These are phyloP conservation scores for Leishmania martiniquensis DNA, from an alignment of 208 protist species.

Conservation along the genomic window DNA sequence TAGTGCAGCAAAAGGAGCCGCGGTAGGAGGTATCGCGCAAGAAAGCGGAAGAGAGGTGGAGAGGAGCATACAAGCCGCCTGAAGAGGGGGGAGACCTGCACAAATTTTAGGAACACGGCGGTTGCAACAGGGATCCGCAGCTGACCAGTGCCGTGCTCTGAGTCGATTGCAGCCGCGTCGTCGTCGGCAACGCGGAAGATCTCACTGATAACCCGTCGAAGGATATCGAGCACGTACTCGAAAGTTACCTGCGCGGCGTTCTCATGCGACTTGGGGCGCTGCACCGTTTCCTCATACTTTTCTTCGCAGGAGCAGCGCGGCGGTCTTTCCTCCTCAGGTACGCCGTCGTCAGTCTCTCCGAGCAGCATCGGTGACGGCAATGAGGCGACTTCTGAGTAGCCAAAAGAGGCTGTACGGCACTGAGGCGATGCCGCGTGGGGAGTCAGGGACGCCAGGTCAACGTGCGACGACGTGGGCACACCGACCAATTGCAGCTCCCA, in stretches of 20 bases:
- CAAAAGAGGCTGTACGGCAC: neutral
- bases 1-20: constrained; percentile 8
- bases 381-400: neutral
- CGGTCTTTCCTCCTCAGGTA: neutral
- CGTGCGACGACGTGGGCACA: neutral
- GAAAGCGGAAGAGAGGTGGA: constrained; percentile 2
- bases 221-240: neutral
- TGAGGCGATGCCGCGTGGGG: neutral
- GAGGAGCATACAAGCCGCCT: constrained; percentile 1
- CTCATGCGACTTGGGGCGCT: neutral
- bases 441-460: neutral
- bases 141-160: neutral
- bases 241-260: constrained; percentile 2
- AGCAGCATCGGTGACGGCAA: neutral
- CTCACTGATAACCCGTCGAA: neutral
- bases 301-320: neutral
- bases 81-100: constrained; percentile 7
- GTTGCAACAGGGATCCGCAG: constrained; percentile 6
- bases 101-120: neutral
- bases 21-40: constrained; percentile 5
- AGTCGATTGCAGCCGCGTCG: neutral
- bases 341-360: constrained; percentile 1
- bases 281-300: neutral
- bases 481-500: constrained; percentile 28
- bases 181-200: neutral